phyloP scores from a whole-genome alignment of 306 rosid genomes.

The Lupinus albus region DNA sequence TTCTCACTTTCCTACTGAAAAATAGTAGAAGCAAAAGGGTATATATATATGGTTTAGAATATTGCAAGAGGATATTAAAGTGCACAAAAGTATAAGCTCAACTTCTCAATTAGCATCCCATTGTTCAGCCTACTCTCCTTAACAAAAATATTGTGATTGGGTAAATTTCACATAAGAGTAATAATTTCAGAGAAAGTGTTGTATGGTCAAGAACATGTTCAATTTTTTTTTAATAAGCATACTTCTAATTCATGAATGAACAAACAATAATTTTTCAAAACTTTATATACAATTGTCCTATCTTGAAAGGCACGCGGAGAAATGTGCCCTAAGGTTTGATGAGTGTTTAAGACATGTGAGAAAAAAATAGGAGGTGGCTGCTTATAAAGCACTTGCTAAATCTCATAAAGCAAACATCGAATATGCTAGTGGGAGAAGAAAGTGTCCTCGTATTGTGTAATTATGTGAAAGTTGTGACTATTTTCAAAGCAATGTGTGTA shows the following conservation, averaged over 20 bases:
- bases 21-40: background rate
- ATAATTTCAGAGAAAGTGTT: too few species aligned
- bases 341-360: conserved; percentile 44
- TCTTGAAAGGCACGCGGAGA: conserved; percentile 23
- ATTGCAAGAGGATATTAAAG: background rate
- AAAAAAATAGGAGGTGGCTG: conserved; percentile 39
- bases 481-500: too few species aligned
- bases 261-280: too few species aligned
- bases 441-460: too few species aligned
- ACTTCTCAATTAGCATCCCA: background rate
- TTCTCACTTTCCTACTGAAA: background rate
- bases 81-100: background rate
- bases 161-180: too few species aligned
- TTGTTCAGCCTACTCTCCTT: too few species aligned
- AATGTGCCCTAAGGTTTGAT: conserved; percentile 18
- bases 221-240: too few species aligned
- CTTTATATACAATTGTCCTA: too few species aligned
- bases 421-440: background rate
- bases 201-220: too few species aligned
- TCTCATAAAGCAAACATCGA: conserved; percentile 42
- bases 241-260: too few species aligned
- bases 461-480: too few species aligned
- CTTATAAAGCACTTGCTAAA: conserved; percentile 2
- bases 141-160: too few species aligned
- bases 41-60: background rate